Percentiles rank a stretch among this genome's conserved stretches.
phyloP scores from a whole-genome alignment of 495 filamentous ascomycete species.

The Penicillium antarcticum region DNA sequence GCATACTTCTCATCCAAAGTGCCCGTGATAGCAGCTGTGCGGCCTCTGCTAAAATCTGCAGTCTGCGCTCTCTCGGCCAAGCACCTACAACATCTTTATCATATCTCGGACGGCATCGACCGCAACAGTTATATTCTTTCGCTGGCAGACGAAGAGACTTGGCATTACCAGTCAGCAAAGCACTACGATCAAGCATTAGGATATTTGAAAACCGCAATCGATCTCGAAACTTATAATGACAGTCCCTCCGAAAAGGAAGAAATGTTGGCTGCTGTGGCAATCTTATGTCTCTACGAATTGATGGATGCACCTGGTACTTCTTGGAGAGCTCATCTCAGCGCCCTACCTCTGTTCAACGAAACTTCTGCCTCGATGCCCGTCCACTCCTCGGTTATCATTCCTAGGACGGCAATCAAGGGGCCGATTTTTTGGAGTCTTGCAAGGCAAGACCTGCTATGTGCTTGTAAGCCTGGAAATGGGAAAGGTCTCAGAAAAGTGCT shows the following conservation, averaged over 20 bases:
- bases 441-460: slow-evolving; percentile 18
- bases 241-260: slow-evolving; percentile 14
- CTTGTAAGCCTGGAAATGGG: slow-evolving; percentile 10
- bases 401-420: slow-evolving; percentile 9
- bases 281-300: slow-evolving; percentile 19
- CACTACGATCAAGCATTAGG: slow-evolving; percentile 21
- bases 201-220: slow-evolving; percentile 13
- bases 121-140: background rate
- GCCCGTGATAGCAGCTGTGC: slow-evolving; percentile 14
- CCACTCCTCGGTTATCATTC: slow-evolving; percentile 10
- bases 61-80: slow-evolving; percentile 21
- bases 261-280: slow-evolving; percentile 23
- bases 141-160: slow-evolving; percentile 11
- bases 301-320: slow-evolving; percentile 21
- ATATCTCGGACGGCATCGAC: background rate
- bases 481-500: background rate
- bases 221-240: slow-evolving; percentile 1
- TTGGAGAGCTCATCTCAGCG: slow-evolving; percentile 22
- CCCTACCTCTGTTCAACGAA: slow-evolving; percentile 14
- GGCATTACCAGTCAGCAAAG: slow-evolving; percentile 18
- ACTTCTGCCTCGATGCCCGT: background rate
- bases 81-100: slow-evolving; percentile 10
- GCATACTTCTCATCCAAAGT: slow-evolving; percentile 20
- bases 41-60: slow-evolving; percentile 14
- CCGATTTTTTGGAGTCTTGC: slow-evolving; percentile 23